phyloP scores from a whole-genome alignment of 495 filamentous ascomycete genomes.

The Chaetomium fimeti region DNA sequence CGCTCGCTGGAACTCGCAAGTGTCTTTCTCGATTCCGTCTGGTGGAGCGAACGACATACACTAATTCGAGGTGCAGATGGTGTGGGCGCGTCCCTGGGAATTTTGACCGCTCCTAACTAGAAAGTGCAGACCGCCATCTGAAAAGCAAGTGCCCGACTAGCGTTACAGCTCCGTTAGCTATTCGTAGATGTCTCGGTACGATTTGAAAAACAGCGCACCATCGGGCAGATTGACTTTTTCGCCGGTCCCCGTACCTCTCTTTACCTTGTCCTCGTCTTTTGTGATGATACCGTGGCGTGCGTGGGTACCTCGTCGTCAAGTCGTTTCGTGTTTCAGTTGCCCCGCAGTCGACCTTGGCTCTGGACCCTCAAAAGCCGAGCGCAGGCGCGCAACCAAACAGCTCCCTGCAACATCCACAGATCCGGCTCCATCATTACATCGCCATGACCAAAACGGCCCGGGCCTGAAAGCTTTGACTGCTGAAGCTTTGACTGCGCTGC shows the following conservation, averaged over 20 bases:
- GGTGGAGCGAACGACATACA: background rate
- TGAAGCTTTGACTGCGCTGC: background rate
- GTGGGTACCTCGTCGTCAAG: no score
- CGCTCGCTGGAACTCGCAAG: no score
- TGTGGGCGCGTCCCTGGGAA: background rate
- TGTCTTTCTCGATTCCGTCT: background rate
- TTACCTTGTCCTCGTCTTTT: background rate
- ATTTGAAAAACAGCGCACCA: no score
- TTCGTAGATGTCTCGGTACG: no score
- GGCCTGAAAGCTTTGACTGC: background rate
- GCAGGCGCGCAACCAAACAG: background rate
- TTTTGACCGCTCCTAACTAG: background rate
- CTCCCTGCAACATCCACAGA: background rate
- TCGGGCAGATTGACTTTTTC: no score
- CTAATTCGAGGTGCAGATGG: background rate
- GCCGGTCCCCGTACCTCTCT: no score
- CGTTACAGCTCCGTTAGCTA: no score
- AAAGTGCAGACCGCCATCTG: background rate
- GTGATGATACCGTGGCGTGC: background rate
- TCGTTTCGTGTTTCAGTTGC: constrained; percentile 19
- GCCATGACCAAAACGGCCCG: constrained; percentile 18
- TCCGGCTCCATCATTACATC: constrained; percentile 17
- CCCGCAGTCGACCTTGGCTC: background rate
- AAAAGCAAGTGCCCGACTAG: no score
- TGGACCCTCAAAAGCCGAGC: constrained; percentile 4